These are phyloP conservation scores for Phaeosphaeriaceae sp. DNA, from an alignment of 2,329 filamentous ascomycete species.

Conservation along the genomic window DNA sequence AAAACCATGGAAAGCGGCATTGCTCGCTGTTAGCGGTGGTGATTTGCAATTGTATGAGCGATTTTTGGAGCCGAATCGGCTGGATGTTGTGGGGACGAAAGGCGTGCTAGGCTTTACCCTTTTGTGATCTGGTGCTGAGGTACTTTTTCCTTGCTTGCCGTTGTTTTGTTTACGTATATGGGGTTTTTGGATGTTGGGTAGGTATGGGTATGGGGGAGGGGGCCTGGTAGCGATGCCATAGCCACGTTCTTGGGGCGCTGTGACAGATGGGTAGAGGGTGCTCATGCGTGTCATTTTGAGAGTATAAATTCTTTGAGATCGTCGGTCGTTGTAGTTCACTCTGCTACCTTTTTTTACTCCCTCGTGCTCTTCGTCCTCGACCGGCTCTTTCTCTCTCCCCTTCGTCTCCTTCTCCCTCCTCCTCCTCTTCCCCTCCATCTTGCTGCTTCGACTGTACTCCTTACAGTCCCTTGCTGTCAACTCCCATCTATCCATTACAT, in stretches of 20 bases:
- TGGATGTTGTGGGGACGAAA: conserved; percentile 7
- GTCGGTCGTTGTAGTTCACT: conserved; percentile 3
- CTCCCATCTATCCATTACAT: conserved; percentile 16
- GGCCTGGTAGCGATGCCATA: conserved; percentile 6
- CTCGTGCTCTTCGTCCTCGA: too few relatives aligned
- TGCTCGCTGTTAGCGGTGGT: conserved; percentile 12
- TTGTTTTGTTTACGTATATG: conserved; percentile 12
- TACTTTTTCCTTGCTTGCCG: conserved; percentile 1
- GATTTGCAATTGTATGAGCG: conserved; percentile 25
- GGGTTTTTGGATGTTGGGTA: conserved; percentile 3
- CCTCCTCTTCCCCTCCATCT: conserved; percentile 7
- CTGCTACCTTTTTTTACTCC: conserved; percentile 1
- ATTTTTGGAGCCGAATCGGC: conserved; percentile 33
- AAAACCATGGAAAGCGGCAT: conserved; percentile 12
- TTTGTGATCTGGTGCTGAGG: conserved; percentile 2
- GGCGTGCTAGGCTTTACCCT: conserved; percentile 12
- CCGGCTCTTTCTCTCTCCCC: too few relatives aligned
- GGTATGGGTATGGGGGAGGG: conserved; percentile 9
- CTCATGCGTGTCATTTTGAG: neutral
- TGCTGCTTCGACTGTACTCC: conserved; percentile 10
- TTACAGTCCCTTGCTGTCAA: conserved; percentile 8
- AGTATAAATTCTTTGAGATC: conserved; percentile 15
- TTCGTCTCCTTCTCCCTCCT: conserved; percentile 3
- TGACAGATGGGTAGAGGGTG: neutral
- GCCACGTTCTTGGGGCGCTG: conserved; percentile 5